These are phyloP conservation scores for Epichloe sibirici DNA, from an alignment of 2,329 filamentous ascomycete species.

Conservation along the genomic window DNA sequence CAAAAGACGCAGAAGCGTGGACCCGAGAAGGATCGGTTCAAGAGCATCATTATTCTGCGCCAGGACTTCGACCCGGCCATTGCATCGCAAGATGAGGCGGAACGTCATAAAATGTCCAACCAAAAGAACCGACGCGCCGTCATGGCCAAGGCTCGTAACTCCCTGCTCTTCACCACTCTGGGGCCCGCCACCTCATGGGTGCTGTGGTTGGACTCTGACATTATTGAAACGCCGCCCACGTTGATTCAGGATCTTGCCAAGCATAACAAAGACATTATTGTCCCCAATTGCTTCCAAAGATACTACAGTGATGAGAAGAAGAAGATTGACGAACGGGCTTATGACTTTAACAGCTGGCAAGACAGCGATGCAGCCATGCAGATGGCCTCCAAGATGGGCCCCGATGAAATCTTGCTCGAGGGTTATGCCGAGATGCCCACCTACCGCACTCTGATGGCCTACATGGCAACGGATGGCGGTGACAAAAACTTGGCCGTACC, in stretches of 20 bases:
- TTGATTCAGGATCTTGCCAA: constrained; percentile 85
- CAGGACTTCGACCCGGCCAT: constrained; percentile 87
- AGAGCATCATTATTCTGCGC: constrained; percentile 83
- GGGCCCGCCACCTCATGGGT: constrained; percentile 91
- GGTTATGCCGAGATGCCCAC: constrained; percentile 90
- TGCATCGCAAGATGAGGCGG: constrained; percentile 67
- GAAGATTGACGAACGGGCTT: constrained; percentile 64
- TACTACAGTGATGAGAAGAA: constrained; percentile 60
- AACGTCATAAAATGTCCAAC: constrained; percentile 83
- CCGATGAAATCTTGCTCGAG: constrained; percentile 85
- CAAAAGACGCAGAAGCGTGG: constrained; percentile 70
- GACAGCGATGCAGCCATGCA: constrained; percentile 71
- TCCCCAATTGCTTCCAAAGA: constrained; percentile 90
- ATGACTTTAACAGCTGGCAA: constrained; percentile 97
- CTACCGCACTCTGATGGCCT: constrained; percentile 83
- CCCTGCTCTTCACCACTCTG: constrained; percentile 85
- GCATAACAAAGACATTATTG: constrained; percentile 83
- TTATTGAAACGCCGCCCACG: constrained; percentile 72
- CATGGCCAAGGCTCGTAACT: constrained; percentile 91
- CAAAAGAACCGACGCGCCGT: constrained; percentile 77
- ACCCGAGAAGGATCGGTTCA: constrained; percentile 70
- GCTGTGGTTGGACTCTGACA: constrained; percentile 87
- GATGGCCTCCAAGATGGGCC: constrained; percentile 67
- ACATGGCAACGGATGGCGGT: constrained; percentile 50
- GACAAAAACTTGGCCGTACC: constrained; percentile 53